Evolutionary conservation across 805 yeast genomes (phyloP), one percentile per base, ranked within the genome.

Genomic region (Maudiozyma serrabonitensis): DNA sequence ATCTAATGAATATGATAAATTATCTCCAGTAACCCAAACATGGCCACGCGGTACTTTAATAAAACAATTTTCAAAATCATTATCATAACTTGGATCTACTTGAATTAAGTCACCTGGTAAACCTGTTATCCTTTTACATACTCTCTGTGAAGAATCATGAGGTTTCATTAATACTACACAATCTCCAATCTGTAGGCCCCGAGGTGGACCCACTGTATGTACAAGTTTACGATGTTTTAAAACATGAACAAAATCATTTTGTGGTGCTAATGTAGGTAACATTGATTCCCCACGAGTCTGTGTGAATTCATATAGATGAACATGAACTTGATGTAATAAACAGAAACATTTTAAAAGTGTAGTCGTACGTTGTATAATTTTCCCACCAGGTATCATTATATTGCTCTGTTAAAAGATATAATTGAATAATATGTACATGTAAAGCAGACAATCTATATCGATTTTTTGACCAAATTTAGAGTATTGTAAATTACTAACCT

Each of bases 21-120:
- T 93, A 61, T 93, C 99, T 1, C 99, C 99, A 0, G 97, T 88
- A 3, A 90, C 83, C 98, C 98, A 93, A 45, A 87, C 86, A 67
- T 93, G 99, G 2, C 99, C 99, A 56, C 82, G 79, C 1, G 99
- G 99, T 0, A 93, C 90, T 49, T 71, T 73, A 8, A 91, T 81
- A 64, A 73, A 87, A 50, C 78, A 76, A 43, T 68, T 54, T 46
- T 63, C 66, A 43, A 44, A 43, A 16, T 47, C 47, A 18, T 58
- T 54, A 4, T 62, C 64, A 25, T 55, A 72, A 41, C 88, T 78
- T 12, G 97, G 97, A 62, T 93, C 97, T 2, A 86, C 74, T 48
- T 84, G 64, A 3, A 93, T 78, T 16, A 82, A 61, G 69, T 91
- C 98, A 0, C 98, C 98, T 0, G 97, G 95, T 95, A 91, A 84